These are phyloP conservation scores for Asterophora parasitica DNA, from an alignment of 768 basidiomycete genomes.

Conservation along the genomic window DNA sequence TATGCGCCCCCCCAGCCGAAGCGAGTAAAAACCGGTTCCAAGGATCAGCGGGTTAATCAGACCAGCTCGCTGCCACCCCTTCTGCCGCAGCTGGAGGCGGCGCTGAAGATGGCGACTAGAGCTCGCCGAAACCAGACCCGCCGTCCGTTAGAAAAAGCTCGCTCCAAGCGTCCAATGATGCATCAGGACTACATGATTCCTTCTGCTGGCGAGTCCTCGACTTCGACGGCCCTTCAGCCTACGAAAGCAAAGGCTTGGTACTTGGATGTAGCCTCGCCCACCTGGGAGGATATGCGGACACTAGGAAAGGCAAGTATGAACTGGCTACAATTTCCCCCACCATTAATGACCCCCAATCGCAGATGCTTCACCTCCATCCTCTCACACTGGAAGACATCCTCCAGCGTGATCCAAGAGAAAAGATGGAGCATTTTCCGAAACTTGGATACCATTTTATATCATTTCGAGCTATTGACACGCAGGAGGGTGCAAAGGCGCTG, in stretches of 20 bases:
- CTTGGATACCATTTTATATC: conserved; percentile 92
- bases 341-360: conserved; percentile 2
- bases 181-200: conserved; percentile 9
- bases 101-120: conserved; percentile 37
- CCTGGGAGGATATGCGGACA: conserved; percentile 81
- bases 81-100: conserved; percentile 44
- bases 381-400: conserved; percentile 91
- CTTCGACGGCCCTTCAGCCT: not conserved
- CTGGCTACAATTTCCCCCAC: not conserved
- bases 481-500: conserved; percentile 18
- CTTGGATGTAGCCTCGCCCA: conserved; percentile 83
- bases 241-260: conserved; percentile 69
- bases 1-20: conserved; percentile 37
- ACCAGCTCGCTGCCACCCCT: conserved; percentile 46
- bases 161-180: conserved; percentile 22
- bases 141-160: conserved; percentile 14
- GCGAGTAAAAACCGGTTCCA: conserved; percentile 2
- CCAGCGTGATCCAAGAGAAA: conserved; percentile 88
- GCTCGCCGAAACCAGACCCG: conserved; percentile 25
- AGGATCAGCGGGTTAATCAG: conserved; percentile 27
- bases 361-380: conserved; percentile 87
- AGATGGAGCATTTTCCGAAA: conserved; percentile 80
- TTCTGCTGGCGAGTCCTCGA: not conserved
- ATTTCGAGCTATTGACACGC: conserved; percentile 74
- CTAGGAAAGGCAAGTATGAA: conserved; percentile 64